A percentile compares a stretch with the other conserved stretches of the same genome.
These are phyloP conservation scores for Corniculantispora saksenae DNA, from an alignment of 2,329 filamentous ascomycete genomes.

Conservation along the genomic window DNA sequence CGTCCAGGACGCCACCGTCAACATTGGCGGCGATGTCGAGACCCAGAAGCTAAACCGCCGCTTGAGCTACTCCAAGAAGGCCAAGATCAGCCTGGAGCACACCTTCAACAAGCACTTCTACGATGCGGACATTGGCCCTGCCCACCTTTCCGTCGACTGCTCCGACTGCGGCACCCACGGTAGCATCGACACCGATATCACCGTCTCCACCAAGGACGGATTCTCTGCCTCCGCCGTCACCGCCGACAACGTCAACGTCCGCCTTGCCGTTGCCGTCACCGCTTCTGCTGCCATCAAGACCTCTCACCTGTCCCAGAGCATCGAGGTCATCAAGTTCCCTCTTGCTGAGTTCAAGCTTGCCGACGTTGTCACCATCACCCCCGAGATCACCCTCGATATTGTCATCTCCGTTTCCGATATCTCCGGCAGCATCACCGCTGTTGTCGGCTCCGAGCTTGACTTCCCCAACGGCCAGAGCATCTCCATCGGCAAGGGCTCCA, in stretches of 20 bases:
- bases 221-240: constrained; percentile 18
- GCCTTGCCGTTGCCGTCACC: constrained; percentile 18
- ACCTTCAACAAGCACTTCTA: constrained; percentile 20
- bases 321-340: constrained; percentile 8
- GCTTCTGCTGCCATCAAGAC: constrained; percentile 15
- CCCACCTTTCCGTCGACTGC: constrained; percentile 20
- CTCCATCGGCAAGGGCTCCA: constrained; percentile 18
- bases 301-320: constrained; percentile 14
- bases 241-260: constrained; percentile 13
- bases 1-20: constrained; percentile 13
- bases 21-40: constrained; percentile 14
- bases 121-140: constrained; percentile 19
- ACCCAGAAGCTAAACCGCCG: constrained; percentile 7
- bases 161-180: constrained; percentile 19
- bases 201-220: constrained; percentile 18
- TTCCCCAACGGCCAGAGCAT: constrained; percentile 19
- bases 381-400: constrained; percentile 17
- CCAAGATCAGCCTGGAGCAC: constrained; percentile 20
- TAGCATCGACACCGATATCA: constrained; percentile 19
- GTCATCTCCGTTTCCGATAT: constrained; percentile 16
- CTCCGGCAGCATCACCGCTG: constrained; percentile 14
- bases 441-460: constrained; percentile 18
- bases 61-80: constrained; percentile 17
- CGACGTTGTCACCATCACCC: constrained; percentile 17
- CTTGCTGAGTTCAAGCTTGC: constrained; percentile 19